Evolutionary conservation across 352 stramenopile species (phyloP).

Genomic region (Phytophthora agathidicida): DNA sequence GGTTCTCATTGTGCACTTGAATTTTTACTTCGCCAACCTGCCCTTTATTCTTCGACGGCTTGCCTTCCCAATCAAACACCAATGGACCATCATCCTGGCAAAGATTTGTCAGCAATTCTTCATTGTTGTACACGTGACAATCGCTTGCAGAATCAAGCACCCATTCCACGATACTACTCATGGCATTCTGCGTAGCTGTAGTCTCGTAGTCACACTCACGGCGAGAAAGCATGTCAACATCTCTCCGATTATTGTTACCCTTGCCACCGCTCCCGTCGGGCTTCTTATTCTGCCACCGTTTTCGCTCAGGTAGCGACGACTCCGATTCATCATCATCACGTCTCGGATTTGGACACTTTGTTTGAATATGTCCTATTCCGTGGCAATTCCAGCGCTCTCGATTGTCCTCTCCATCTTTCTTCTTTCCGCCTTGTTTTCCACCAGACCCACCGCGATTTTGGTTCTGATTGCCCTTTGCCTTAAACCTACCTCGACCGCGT

Average conservation of each 20-base stretch:
- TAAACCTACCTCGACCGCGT: constrained; percentile 3
- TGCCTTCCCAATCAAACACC: constrained; percentile 17
- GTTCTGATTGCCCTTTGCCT: neutral
- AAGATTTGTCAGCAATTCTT: neutral
- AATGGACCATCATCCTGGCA: constrained; percentile 7
- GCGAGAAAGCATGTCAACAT: neutral
- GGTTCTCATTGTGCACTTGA: constrained; percentile 9
- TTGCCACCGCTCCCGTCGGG: neutral
- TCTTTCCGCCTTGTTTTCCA: constrained; percentile 2
- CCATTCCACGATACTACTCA: constrained; percentile 11
- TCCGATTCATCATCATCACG: constrained; percentile 13
- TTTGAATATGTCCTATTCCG: constrained; percentile 6
- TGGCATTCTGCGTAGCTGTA: neutral
- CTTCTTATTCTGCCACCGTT: constrained; percentile 11
- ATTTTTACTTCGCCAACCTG: constrained; percentile 1
- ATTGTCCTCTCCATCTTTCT: constrained; percentile 1
- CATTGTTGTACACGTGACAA: constrained; percentile 13
- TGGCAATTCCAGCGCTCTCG: constrained; percentile 18
- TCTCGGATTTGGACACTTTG: neutral
- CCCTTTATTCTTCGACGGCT: neutral
- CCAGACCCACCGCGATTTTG: neutral
- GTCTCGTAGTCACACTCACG: neutral
- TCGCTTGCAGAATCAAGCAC: constrained; percentile 8
- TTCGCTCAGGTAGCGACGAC: constrained; percentile 3
- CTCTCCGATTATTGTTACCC: neutral